phyloP scores from a whole-genome alignment of 2,329 filamentous ascomycete species.

The Alternaria brassicae region DNA sequence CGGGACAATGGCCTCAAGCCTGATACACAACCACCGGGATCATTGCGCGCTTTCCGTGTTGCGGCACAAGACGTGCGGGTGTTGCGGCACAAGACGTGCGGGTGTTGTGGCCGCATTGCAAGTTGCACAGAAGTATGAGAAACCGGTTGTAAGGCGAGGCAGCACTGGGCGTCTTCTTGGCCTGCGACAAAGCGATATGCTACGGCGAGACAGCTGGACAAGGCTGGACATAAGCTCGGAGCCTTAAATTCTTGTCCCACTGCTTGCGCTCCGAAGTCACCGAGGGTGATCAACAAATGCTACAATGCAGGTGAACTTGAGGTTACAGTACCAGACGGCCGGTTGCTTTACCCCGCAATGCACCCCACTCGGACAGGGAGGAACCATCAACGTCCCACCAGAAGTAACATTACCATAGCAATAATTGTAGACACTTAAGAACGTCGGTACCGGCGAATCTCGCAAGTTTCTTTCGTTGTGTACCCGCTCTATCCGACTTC shows the following conservation, averaged over 20 bases:
- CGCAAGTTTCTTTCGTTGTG: background rate
- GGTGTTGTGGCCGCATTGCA: background rate
- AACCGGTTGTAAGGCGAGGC: conserved; percentile 18
- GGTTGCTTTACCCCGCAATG: conserved; percentile 38
- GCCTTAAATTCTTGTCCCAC: background rate
- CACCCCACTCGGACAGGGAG: conserved; percentile 30
- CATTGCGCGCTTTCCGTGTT: background rate
- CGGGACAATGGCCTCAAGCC: conserved; percentile 5
- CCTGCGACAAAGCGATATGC: background rate
- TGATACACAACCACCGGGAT: background rate
- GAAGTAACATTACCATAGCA: conserved; percentile 25
- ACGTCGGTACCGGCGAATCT: background rate
- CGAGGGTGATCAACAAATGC: background rate
- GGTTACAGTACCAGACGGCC: conserved; percentile 13
- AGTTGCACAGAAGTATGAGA: conserved; percentile 8
- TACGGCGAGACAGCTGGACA: conserved; percentile 4
- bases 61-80: background rate
- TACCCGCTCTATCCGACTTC: background rate
- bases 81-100: background rate
- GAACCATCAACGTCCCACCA: conserved; percentile 17
- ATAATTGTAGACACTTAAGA: background rate
- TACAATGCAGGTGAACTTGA: background rate
- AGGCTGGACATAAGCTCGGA: conserved; percentile 4
- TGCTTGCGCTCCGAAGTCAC: background rate
- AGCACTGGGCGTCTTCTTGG: conserved; percentile 7